These are phyloP conservation scores for Lachnellula hyalina DNA, from an alignment of 2,329 filamentous ascomycete species.

Conservation along the genomic window DNA sequence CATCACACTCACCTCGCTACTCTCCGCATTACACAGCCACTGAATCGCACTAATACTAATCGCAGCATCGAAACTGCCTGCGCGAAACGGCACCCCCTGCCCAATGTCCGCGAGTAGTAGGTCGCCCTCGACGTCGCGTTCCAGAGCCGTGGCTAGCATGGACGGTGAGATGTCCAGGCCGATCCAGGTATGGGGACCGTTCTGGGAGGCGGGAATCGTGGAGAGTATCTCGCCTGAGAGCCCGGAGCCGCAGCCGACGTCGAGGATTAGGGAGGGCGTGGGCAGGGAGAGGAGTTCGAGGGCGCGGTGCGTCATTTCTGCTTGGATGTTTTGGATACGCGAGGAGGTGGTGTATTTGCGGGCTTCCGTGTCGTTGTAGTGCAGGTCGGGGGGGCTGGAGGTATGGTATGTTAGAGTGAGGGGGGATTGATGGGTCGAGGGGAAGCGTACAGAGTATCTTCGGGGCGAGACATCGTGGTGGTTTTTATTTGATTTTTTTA, in stretches of 20 bases:
- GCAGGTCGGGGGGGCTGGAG: constrained; percentile 81
- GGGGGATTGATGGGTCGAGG: constrained; percentile 12
- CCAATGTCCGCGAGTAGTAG: constrained; percentile 93
- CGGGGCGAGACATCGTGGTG: constrained; percentile 84
- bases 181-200: constrained; percentile 90
- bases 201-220: constrained; percentile 59
- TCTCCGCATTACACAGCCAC: constrained; percentile 96
- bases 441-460: constrained; percentile 75
- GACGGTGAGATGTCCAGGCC: constrained; percentile 91
- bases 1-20: constrained; percentile 73
- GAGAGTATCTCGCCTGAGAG: constrained; percentile 92
- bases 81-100: constrained; percentile 88
- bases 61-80: constrained; percentile 89
- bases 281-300: constrained; percentile 83
- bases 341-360: constrained; percentile 97
- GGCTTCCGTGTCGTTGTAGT: constrained; percentile 94
- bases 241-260: constrained; percentile 93
- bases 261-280: constrained; percentile 80
- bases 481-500: constrained; percentile 18
- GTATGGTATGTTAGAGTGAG: constrained; percentile 1
- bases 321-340: constrained; percentile 92
- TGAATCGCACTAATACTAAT: constrained; percentile 96
- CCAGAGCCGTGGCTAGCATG: constrained; percentile 95
- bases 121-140: constrained; percentile 88
- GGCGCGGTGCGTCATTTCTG: constrained; percentile 87